These are phyloP conservation scores for Phaeodactylum tricornutum DNA, from an alignment of 108 stramenopile genomes.

Conservation along the genomic window DNA sequence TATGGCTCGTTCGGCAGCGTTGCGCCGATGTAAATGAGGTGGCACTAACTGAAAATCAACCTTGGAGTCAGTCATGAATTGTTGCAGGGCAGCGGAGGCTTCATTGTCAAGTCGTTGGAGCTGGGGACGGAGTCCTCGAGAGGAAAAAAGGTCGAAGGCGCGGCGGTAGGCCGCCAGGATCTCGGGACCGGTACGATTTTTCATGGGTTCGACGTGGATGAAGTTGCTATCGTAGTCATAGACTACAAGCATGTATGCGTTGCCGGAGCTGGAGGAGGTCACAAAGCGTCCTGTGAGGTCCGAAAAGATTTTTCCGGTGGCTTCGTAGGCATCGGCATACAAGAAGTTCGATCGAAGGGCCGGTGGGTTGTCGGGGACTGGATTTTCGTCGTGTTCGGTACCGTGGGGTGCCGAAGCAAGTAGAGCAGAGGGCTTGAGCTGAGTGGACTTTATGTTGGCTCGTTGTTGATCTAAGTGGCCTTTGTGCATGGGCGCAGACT, in stretches of 20 bases:
- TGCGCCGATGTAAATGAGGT: slow-evolving; percentile 20
- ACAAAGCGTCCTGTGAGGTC: slow-evolving; percentile 28
- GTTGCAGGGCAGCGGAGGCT: slow-evolving; percentile 5
- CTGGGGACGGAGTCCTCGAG: slow-evolving; percentile 1
- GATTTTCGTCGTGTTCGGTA: neutral
- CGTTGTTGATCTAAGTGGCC: slow-evolving; percentile 23
- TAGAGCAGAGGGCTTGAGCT: too few relatives aligned
- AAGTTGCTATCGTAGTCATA: slow-evolving; percentile 29
- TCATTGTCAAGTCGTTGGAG: slow-evolving; percentile 23
- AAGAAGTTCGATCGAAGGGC: slow-evolving; percentile 6
- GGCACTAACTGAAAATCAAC: slow-evolving; percentile 31
- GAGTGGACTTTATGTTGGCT: slow-evolving; percentile 13
- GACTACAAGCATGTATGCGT: slow-evolving; percentile 25
- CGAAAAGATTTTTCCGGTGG: slow-evolving; percentile 17
- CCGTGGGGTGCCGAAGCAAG: too few relatives aligned
- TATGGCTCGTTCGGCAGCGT: slow-evolving; percentile 40
- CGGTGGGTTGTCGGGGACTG: neutral
- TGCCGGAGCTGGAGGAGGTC: slow-evolving; percentile 13
- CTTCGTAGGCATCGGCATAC: neutral
- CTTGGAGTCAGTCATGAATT: neutral
- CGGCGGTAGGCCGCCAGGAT: slow-evolving; percentile 1
- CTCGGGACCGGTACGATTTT: neutral
- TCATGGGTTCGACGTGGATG: slow-evolving; percentile 23
- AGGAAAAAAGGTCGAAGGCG: slow-evolving; percentile 2
- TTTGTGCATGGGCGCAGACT: slow-evolving; percentile 11